These are phyloP conservation scores for Lindgomyces ingoldianus DNA, from an alignment of 495 filamentous ascomycete genomes.

Conservation along the genomic window DNA sequence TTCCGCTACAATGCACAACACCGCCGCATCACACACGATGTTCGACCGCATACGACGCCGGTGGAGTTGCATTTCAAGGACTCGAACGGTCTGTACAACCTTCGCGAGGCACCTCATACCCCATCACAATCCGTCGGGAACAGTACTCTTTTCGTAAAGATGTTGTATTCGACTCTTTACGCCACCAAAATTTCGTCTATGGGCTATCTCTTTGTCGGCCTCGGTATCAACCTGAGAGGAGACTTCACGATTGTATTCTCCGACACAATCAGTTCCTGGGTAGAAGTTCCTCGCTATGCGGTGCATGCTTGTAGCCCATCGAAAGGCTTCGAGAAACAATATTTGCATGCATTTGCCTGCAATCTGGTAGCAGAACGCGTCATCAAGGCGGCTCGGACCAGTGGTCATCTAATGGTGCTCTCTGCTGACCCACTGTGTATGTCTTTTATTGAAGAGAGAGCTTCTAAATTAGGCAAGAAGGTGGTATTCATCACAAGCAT, in stretches of 20 bases:
- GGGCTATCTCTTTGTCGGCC: neutral
- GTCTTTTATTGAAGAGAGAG: neutral
- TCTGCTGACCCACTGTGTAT: neutral
- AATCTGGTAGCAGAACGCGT: conserved; percentile 1
- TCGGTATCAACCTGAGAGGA: neutral
- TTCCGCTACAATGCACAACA: conserved; percentile 16
- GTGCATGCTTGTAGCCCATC: neutral
- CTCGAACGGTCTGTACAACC: neutral
- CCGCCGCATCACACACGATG: neutral
- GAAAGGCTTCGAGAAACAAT: neutral
- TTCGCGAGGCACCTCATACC: neutral
- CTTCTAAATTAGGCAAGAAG: neutral
- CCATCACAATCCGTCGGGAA: neutral
- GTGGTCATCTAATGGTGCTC: neutral
- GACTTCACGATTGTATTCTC: neutral
- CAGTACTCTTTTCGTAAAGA: neutral
- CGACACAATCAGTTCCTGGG: neutral
- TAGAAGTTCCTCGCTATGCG: neutral
- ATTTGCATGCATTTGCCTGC: neutral
- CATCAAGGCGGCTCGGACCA: neutral
- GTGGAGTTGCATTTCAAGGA: neutral
- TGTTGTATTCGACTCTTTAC: neutral
- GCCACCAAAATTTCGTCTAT: neutral
- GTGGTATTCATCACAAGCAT: conserved; percentile 4
- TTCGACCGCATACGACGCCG: neutral